Conservation (phyloP, 192 early-diverging fungal genomes). For the Ambispora gerdemannii region DNA sequence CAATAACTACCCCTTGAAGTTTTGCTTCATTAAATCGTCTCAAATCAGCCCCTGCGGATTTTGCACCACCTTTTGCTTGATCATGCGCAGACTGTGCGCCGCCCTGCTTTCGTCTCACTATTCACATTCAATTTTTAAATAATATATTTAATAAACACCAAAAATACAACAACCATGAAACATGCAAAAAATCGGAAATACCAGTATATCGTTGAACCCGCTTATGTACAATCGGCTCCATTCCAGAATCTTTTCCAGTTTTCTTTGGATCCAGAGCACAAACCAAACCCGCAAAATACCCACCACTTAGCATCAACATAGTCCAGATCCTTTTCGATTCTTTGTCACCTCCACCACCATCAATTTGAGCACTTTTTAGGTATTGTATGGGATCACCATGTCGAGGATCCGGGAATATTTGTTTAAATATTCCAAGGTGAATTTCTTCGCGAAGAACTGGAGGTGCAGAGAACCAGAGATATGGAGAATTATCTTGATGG, state of each 20-base stretch:
- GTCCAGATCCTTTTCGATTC: conserved; percentile 65
- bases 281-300: conserved; percentile 89
- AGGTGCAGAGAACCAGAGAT: conserved; percentile 28
- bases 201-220: conserved; percentile 95
- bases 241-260: conserved; percentile 33
- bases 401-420: conserved; percentile 2
- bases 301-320: conserved; percentile 76
- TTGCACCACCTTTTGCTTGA: conserved; percentile 72
- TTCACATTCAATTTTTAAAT: background rate
- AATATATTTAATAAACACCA: conserved; percentile 2
- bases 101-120: conserved; percentile 90
- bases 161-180: background rate
- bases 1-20: conserved; percentile 50
- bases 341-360: background rate
- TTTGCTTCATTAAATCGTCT: conserved; percentile 87
- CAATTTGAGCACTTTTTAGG: background rate
- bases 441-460: conserved; percentile 33
- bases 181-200: conserved; percentile 30
- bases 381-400: background rate
- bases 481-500: conserved; percentile 3
- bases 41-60: conserved; percentile 87
- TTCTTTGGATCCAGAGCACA: conserved; percentile 61
- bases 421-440: conserved; percentile 20
- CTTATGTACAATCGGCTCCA: conserved; percentile 74
- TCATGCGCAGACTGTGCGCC: conserved; percentile 85